Evolutionary conservation across 768 basidiomycete species (phyloP).

Genomic region (Tulasnella sp.): DNA sequence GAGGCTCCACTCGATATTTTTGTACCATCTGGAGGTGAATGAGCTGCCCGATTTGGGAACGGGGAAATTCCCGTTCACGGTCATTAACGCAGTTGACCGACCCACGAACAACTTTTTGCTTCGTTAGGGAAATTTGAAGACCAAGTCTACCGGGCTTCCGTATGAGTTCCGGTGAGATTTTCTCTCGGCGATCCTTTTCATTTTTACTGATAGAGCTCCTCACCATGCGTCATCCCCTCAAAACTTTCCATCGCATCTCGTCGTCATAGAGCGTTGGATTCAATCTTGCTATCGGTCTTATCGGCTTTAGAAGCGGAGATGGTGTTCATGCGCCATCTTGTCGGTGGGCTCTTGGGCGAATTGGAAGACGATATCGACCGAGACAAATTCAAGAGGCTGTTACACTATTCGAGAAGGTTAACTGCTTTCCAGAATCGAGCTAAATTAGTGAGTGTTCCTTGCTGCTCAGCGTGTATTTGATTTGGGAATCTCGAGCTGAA

Average conservation of each 20-base stretch:
- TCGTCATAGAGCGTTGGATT: conserved; percentile 74
- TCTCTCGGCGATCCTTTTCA: conserved; percentile 16
- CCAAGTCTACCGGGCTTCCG: conserved; percentile 58
- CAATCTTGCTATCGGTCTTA: conserved; percentile 81
- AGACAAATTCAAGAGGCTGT: conserved; percentile 82
- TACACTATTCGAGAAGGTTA: conserved; percentile 86
- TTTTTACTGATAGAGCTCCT: background rate
- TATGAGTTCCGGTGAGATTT: conserved; percentile 78
- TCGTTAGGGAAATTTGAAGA: conserved; percentile 65
- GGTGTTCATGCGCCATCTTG: conserved; percentile 85
- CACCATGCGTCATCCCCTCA: background rate
- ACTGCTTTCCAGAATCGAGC: conserved; percentile 88
- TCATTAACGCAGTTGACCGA: no score
- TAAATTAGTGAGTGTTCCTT: conserved; percentile 48
- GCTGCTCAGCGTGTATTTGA: background rate
- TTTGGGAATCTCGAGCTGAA: background rate
- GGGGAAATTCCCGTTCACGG: background rate
- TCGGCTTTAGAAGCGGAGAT: conserved; percentile 94
- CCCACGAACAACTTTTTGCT: background rate
- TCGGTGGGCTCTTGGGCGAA: conserved; percentile 83
- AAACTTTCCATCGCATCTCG: conserved; percentile 23
- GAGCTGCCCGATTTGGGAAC: background rate
- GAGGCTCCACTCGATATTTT: conserved; percentile 73
- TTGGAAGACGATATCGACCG: conserved; percentile 93
- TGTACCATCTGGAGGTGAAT: conserved; percentile 76